Base-by-base conservation (phyloP, 2,329 filamentous ascomycete species). In the Diplodia seriata region DNA sequence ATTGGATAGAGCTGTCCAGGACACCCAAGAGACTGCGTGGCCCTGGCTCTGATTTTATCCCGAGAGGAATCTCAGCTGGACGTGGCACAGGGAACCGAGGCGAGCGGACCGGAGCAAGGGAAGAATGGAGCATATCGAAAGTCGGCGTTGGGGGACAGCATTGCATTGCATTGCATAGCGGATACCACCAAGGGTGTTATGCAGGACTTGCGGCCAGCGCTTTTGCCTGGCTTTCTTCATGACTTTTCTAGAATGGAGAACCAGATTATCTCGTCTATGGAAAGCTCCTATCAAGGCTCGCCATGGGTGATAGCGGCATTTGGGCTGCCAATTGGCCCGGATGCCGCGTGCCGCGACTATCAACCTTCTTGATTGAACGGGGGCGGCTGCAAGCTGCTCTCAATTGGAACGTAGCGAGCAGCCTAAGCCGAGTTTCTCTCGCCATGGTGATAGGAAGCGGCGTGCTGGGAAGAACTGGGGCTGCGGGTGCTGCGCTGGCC, bases 161-260 rank as follows among this genome's bases (percentile, higher is more conserved):
- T 67, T 67, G 66, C 66, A 62, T 61, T 59, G 66, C 66, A 67
- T 67, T 67, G 55, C 66, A 67, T 54, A 67, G 66, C 66, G 55
- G 66, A 67, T 67, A 67, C 55, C 66, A 61, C 49, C 43, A 53
- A 54, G 55, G 56, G 33, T 65, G 62, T 65, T 55, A 55, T 54
- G 62, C 62, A 55, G 51, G 62, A 43, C 47, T 65, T 56, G 12
- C 33, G 14, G 62, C 62, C 62, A 40, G 49, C 33, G 62, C 62
- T 65, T 65, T 65, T 65, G 62, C 62, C 50, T 43, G 62, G 62
- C n/a, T 47, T 47, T 47, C n/a, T 47, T 47, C 43, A n/a, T 20
- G 43, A 18, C 57, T 14, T 18, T 50, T 65, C 43, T 65, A 54
- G 62, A 65, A 43, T 29, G 62, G 51, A 43, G 62, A 38, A 65